Evolutionary conservation across 768 basidiomycete species (phyloP).

Genomic region (Lactifluus echinatus): DNA sequence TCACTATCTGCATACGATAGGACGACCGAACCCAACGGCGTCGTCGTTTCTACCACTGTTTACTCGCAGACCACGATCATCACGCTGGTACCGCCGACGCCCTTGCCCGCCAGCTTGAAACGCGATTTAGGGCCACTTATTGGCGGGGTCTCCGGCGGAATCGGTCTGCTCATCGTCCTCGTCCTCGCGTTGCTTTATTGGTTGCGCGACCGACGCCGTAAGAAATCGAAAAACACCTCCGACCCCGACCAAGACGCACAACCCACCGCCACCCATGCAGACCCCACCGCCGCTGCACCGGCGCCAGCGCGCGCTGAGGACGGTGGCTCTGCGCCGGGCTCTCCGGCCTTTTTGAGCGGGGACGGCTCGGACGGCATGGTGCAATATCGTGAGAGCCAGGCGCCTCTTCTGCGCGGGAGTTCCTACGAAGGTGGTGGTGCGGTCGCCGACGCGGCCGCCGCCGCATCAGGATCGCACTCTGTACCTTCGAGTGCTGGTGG

Average conservation of each 20-base stretch:
- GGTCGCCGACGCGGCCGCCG: conserved; percentile 17
- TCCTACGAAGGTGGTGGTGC: no score
- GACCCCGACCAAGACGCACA: conserved; percentile 37
- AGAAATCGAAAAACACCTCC: conserved; percentile 45
- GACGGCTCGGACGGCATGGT: conserved; percentile 22
- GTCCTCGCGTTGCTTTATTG: conserved; percentile 25
- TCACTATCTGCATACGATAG: no score
- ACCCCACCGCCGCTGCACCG: conserved; percentile 21
- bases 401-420: conserved; percentile 22
- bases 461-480: conserved; percentile 20
- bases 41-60: conserved; percentile 5
- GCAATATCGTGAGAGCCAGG: conserved; percentile 22
- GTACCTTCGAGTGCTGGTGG: conserved; percentile 13
- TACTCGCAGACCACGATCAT: conserved; percentile 20
- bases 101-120: no score
- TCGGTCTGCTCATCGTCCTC: conserved; percentile 21
- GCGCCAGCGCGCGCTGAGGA: conserved; percentile 19
- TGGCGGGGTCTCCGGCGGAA: conserved; percentile 27
- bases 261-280: conserved; percentile 20
- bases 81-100: conserved; percentile 8
- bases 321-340: conserved; percentile 11
- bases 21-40: conserved; percentile 10
- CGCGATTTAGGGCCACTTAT: no score
- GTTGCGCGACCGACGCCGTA: conserved; percentile 23
- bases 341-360: neutral